Evolutionary conservation across 2,329 filamentous ascomycete genomes (phyloP).

Genomic region (Fusarium subglutinans): DNA sequence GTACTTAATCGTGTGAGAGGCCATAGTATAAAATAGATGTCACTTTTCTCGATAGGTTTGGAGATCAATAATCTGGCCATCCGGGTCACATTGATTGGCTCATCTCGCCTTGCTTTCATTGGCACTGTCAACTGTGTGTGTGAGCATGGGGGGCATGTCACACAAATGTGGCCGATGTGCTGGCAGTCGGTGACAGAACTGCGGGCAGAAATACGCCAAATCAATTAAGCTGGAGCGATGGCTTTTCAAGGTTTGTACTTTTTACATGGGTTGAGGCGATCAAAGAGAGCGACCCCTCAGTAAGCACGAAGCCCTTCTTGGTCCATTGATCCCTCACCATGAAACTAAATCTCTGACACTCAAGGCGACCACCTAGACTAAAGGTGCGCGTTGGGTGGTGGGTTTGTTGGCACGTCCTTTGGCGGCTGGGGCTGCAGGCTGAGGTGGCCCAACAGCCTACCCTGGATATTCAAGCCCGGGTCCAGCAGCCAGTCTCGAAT

Average conservation of each 20-base stretch:
- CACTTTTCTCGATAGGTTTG: background rate
- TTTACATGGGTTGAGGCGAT: background rate
- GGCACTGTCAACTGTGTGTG: fast-evolving
- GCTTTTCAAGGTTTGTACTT: fast-evolving
- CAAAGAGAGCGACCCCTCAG: fast-evolving
- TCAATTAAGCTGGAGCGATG: fast-evolving
- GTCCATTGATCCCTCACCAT: fast-evolving
- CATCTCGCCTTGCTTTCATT: background rate
- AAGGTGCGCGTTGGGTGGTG: background rate
- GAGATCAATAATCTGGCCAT: too few relatives aligned
- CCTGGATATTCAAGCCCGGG: background rate
- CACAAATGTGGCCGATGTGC: background rate
- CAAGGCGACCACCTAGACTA: background rate
- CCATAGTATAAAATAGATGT: fast-evolving
- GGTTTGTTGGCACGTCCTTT: background rate
- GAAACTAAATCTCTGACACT: fast-evolving
- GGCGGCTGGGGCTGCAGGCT: background rate
- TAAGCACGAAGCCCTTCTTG: background rate
- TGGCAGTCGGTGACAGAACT: background rate
- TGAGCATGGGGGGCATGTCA: background rate
- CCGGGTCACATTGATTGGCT: fast-evolving
- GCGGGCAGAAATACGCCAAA: fast-evolving
- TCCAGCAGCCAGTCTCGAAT: background rate
- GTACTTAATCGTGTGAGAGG: background rate
- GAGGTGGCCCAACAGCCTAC: background rate